These are phyloP conservation scores for Gossypium herbaceum DNA, from an alignment of 345 rosid species.

Conservation along the genomic window DNA sequence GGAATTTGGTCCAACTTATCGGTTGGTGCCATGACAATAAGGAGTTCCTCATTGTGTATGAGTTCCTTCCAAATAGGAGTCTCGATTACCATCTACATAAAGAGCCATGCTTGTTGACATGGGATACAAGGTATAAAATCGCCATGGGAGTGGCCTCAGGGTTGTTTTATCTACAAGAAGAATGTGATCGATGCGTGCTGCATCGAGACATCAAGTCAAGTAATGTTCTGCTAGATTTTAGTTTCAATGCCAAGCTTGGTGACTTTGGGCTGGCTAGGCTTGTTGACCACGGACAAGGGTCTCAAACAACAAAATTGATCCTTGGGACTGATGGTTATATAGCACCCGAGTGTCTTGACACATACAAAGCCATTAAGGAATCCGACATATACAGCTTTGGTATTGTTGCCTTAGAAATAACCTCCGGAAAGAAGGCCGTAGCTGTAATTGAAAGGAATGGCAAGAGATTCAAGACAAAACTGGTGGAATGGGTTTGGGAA, in stretches of 20 bases:
- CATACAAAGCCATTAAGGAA: slow-evolving; percentile 43
- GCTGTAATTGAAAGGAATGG: background rate
- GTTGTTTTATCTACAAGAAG: slow-evolving; percentile 51
- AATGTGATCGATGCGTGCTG: slow-evolving; percentile 63
- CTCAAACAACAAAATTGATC: slow-evolving; percentile 34
- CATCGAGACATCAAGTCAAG: slow-evolving; percentile 64
- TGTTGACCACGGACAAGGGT: slow-evolving; percentile 40
- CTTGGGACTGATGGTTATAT: slow-evolving; percentile 48
- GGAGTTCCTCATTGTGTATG: slow-evolving; percentile 56
- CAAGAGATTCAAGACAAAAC: slow-evolving; percentile 22
- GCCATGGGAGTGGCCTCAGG: slow-evolving; percentile 45
- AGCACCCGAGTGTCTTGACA: slow-evolving; percentile 46
- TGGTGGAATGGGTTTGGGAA: slow-evolving; percentile 56
- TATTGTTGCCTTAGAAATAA: slow-evolving; percentile 38
- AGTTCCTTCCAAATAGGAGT: slow-evolving; percentile 66
- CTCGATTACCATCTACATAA: slow-evolving; percentile 50
- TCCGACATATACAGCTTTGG: slow-evolving; percentile 47
- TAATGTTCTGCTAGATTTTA: slow-evolving; percentile 55
- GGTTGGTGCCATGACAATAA: slow-evolving; percentile 66
- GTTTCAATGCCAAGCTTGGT: slow-evolving; percentile 54
- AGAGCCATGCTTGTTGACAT: slow-evolving; percentile 28
- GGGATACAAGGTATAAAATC: slow-evolving; percentile 46
- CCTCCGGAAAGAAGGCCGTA: slow-evolving; percentile 31
- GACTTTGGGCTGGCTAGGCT: slow-evolving; percentile 64
- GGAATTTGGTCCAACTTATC: slow-evolving; percentile 58